These are phyloP conservation scores for Onygenales sp. DNA, from an alignment of 2,329 filamentous ascomycete genomes.

Conservation along the genomic window DNA sequence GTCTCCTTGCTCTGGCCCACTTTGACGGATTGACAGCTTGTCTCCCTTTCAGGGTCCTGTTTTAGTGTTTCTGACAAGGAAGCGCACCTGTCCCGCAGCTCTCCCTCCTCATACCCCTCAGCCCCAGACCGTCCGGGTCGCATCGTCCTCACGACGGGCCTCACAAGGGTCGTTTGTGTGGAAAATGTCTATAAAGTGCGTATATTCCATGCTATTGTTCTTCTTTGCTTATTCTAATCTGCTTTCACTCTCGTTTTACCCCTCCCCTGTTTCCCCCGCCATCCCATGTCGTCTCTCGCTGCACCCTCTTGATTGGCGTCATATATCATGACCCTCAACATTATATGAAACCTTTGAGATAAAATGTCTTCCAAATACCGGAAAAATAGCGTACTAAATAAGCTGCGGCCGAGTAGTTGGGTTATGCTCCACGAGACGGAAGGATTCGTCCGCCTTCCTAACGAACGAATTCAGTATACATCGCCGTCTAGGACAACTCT, in stretches of 20 bases:
- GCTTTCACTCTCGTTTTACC: not conserved
- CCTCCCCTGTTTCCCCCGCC: not conserved
- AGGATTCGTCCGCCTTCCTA: slow-evolving; percentile 73
- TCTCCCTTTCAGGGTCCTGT: not conserved
- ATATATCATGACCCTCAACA: not conserved
- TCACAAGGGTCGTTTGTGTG: slow-evolving; percentile 3
- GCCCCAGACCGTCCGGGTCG: not conserved
- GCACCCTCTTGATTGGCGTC: not conserved
- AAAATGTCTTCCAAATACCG: slow-evolving; percentile 4
- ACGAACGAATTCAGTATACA: slow-evolving; percentile 71
- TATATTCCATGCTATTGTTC: slow-evolving; percentile 9
- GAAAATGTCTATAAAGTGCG: slow-evolving; percentile 35
- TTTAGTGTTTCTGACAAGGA: not conserved
- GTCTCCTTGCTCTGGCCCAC: not conserved
- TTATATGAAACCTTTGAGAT: not conserved
- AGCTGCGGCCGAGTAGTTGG: slow-evolving; percentile 50
- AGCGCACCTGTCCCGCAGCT: not conserved
- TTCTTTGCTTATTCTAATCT: not conserved
- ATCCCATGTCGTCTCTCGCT: not conserved
- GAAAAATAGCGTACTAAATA: slow-evolving; percentile 12
- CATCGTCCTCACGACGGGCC: not conserved
- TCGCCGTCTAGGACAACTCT: slow-evolving; percentile 72
- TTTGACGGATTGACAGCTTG: not conserved
- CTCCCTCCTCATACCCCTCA: not conserved
- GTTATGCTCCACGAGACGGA: slow-evolving; percentile 73